Evolutionary conservation across 345 rosid genomes (phyloP).

Genomic region (Erucastrum elatum): DNA sequence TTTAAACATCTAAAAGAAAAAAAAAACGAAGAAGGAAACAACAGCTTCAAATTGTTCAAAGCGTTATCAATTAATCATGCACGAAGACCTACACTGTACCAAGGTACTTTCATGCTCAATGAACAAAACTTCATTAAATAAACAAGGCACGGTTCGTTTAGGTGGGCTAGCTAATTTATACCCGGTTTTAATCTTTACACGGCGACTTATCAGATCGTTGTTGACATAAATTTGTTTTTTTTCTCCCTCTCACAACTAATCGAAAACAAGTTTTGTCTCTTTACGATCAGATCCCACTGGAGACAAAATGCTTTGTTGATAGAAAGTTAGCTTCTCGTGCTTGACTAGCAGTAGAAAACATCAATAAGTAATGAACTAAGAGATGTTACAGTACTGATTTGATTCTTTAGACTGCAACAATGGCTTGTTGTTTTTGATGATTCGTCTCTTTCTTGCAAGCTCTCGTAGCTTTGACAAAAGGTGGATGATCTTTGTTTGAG

Average conservation of each 20-base stretch:
- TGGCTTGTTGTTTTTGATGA: slow-evolving; percentile 38
- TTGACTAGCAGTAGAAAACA: not conserved
- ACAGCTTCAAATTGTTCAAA: too few relatives aligned
- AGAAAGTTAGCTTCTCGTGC: too few relatives aligned
- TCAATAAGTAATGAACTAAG: slow-evolving; percentile 3
- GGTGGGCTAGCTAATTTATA: not conserved
- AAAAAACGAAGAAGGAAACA: too few relatives aligned
- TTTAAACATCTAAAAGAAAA: not conserved
- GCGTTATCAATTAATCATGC: too few relatives aligned
- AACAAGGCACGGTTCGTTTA: slow-evolving; percentile 14
- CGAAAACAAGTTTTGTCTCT: not conserved
- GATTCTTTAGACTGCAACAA: slow-evolving; percentile 1
- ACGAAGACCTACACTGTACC: too few relatives aligned
- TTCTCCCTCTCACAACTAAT: not conserved
- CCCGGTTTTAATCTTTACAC: slow-evolving; percentile 15
- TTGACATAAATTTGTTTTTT: not conserved
- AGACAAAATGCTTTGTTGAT: not conserved
- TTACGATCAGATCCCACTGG: slow-evolving; percentile 36
- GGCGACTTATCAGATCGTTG: slow-evolving; percentile 10
- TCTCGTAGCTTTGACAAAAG: not conserved
- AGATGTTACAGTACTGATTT: not conserved
- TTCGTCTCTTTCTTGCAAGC: slow-evolving; percentile 58
- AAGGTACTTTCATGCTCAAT: too few relatives aligned
- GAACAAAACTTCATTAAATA: not conserved
- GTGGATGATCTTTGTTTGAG: too few relatives aligned